Evolutionary conservation across 2,329 filamentous ascomycete genomes (phyloP), one percentile per base, ranked within the genome.

Genomic region (Diaporthe australafricana): DNA sequence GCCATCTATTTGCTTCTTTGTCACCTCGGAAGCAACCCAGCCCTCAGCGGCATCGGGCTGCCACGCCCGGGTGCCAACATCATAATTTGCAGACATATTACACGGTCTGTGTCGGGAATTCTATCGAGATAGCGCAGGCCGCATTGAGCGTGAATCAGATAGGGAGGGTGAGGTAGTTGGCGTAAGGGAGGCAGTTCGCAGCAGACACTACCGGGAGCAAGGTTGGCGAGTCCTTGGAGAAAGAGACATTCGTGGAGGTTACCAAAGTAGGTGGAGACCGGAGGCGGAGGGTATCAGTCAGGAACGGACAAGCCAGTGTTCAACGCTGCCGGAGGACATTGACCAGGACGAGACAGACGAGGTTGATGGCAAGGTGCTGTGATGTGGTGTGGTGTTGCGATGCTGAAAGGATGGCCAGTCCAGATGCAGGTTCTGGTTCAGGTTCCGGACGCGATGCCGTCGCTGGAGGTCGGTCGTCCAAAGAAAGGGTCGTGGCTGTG

Each of bases 21-120:
- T 88, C 78, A 99, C 93, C 88, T 98, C 95, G 57, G 96, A 98
- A 81, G 95, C 93, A 83, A 99, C 91, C 96, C 96, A 99, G 85
- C 96, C 96, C 84, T 99, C 96, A 74, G 94, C 94, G 82, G 90
- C 87, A 87, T 99, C 96, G 78, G 96, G 95, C 89, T 98, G 96
- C 96, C 96, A 99, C 81, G 95, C 96, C 90, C 94, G 92, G 79
- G 96, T 98, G 81, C 96, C 96, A 81, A 98, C 91, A 88, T 98
- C 95, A 86, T 97, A 98, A 82, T 90, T 94, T 84, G 97, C 93
- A 87, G 94, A 94, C 95, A 98, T 97, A 84, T 71, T 74, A 63
- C 35, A 66, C 57, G 70, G 48, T 70, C 22, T 72, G 62, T n/a
- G 56, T 65, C 53, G 67, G 48, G 62, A 40, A 50, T 50, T 68